Evolutionary conservation across 805 yeast species (phyloP).

Genomic region (Scheffersomyces ergatensis): DNA sequence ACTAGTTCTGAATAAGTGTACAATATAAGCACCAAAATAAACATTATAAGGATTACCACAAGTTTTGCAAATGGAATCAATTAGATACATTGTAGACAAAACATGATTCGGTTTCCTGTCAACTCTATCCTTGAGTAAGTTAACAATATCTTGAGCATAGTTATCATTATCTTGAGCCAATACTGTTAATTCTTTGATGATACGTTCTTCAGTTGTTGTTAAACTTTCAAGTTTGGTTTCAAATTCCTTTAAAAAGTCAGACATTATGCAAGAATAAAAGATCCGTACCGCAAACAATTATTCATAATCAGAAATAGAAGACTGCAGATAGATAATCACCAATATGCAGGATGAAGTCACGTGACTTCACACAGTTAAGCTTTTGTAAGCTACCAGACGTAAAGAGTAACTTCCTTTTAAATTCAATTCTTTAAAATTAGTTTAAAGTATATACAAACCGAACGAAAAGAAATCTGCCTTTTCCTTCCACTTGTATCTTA

Average conservation of each 20-base stretch:
- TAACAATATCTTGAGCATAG: slow-evolving; percentile 29
- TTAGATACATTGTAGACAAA: slow-evolving; percentile 31
- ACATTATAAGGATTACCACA: slow-evolving; percentile 43
- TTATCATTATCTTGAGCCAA: slow-evolving; percentile 34
- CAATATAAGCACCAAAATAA: slow-evolving; percentile 26
- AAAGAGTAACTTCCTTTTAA: no score
- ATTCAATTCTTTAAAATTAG: no score
- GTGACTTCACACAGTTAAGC: no score
- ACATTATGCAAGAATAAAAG: no score
- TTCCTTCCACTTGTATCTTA: no score
- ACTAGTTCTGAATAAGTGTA: neutral
- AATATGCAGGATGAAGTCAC: no score
- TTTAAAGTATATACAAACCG: no score
- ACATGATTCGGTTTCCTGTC: slow-evolving; percentile 37
- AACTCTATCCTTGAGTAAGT: slow-evolving; percentile 34
- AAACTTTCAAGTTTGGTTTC: neutral
- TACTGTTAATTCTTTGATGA: slow-evolving; percentile 37
- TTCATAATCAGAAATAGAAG: no score
- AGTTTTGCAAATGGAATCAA: slow-evolving; percentile 42
- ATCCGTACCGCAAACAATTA: no score
- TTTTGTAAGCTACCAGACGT: no score
- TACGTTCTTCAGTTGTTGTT: slow-evolving; percentile 32
- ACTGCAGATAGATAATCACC: no score
- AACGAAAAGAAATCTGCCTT: no score
- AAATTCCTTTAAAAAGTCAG: neutral